A percentile compares a stretch with the other conserved stretches of the same genome.
These are phyloP conservation scores for Phytophthora sansomeana DNA, from an alignment of 352 stramenopile species.

Conservation along the genomic window DNA sequence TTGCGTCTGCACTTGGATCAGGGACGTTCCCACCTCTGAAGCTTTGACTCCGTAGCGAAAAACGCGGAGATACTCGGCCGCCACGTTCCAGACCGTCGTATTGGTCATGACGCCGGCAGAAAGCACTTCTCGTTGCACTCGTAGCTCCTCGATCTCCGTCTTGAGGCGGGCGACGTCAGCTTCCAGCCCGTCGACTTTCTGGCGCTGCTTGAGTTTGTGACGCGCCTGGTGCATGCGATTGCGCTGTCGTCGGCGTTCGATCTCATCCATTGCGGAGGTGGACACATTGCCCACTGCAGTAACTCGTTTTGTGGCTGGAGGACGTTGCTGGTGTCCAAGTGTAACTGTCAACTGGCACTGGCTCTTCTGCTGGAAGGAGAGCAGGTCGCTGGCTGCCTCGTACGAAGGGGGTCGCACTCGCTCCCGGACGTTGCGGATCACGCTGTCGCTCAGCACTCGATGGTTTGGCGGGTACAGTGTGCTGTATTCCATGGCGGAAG, in stretches of 20 bases:
- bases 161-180: conserved; percentile 1
- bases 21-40: not conserved
- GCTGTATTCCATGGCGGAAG: conserved; percentile 11
- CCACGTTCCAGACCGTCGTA: conserved; percentile 26
- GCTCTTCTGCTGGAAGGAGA: conserved; percentile 9
- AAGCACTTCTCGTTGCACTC: conserved; percentile 11
- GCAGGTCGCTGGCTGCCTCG: not conserved
- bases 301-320: not conserved
- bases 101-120: conserved; percentile 6
- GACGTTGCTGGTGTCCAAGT: not conserved
- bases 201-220: conserved; percentile 22
- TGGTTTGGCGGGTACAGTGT: conserved; percentile 15
- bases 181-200: conserved; percentile 21
- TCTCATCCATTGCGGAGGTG: not conserved
- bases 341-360: conserved; percentile 1
- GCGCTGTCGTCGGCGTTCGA: conserved; percentile 15
- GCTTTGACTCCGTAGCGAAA: conserved; percentile 17
- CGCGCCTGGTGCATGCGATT: conserved; percentile 28
- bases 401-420: not conserved
- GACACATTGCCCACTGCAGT: not conserved
- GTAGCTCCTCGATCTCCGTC: conserved; percentile 15
- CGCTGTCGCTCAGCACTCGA: conserved; percentile 4
- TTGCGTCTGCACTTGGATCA: not conserved
- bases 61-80: conserved; percentile 18
- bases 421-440: conserved; percentile 12